Evolutionary conservation across 2,329 filamentous ascomycete species (phyloP).

Genomic region (Claviceps citrina): DNA sequence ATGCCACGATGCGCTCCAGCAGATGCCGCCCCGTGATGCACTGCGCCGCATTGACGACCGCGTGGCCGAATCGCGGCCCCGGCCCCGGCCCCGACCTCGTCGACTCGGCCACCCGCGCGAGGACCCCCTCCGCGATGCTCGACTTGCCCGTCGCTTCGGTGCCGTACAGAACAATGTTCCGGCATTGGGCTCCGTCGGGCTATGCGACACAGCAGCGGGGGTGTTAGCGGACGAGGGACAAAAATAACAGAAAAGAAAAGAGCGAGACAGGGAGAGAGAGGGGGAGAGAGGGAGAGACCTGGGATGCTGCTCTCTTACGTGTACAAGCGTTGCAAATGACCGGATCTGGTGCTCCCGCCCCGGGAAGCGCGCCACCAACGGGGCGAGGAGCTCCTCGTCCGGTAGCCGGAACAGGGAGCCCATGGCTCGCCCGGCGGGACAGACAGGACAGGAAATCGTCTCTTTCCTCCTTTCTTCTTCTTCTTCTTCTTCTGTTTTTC

Average conservation of each 20-base stretch:
- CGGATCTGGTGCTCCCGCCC: constrained; percentile 44
- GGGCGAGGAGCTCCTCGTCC: constrained; percentile 32
- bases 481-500: too few species aligned
- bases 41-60: constrained; percentile 53
- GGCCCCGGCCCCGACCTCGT: constrained; percentile 1
- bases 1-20: constrained; percentile 52
- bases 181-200: constrained; percentile 52
- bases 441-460: too few species aligned
- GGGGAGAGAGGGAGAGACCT: too few species aligned
- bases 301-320: constrained; percentile 24
- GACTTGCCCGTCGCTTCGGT: constrained; percentile 80
- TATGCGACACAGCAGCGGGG: too few species aligned
- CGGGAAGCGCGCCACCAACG: constrained; percentile 34
- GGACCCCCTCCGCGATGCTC: constrained; percentile 42
- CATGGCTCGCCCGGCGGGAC: too few species aligned
- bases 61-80: constrained; percentile 31
- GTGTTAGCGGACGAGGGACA: too few species aligned
- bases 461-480: too few species aligned
- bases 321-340: constrained; percentile 39
- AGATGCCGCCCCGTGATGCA: constrained; percentile 68
- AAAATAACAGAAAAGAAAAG: too few species aligned
- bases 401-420: constrained; percentile 33
- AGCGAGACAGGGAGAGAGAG: too few species aligned
- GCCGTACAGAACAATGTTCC: constrained; percentile 67
- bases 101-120: constrained; percentile 13